Evolutionary conservation across 768 basidiomycete genomes (phyloP), one percentile per base, ranked within the genome.

Genomic region (Auriscalpium vulgare): DNA sequence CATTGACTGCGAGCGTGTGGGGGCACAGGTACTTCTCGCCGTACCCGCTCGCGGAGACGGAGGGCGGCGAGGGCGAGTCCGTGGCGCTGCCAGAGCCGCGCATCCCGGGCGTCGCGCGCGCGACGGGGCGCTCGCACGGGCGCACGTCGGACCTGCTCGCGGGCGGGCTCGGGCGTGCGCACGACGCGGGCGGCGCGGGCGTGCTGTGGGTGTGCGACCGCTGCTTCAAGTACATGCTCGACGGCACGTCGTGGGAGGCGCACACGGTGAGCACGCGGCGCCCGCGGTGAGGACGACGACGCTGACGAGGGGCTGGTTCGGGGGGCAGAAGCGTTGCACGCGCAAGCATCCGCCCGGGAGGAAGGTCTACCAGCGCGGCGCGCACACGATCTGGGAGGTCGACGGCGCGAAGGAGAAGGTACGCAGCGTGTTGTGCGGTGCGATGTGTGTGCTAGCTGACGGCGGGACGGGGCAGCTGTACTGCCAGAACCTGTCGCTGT

Each of bases 191-290:
- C 4, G 83, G 83, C 59, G 75, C 76, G 50, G 71, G 81, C 16
- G 70, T 74, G 36, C 69, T 95, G 17, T 94, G 85, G 81, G 91
- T 95, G 6, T 95, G 93, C 67, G 88, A 94, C 62, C 80, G 83
- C 58, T 99, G 95, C 73, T 97, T 97, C 84, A 98, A 97, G 72
- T 99, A 99, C 67, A 91, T 94, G 86, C 75, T 83, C 2, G 86
- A 91, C 47, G 80, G 82, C 14, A 69, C 72, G 1, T 73, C 76
- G 19, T 95, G 88, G 83, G 87, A 83, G 58, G 75, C 85, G 58
- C 86, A 89, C 62, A 77, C 80, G 45, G 79, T 87, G 63, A 64
- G 80, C 70, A 8, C 36, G n/a, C n/a, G 19, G 47, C 9, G 8
- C 5, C 36, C 4, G 35, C 7, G 11, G 10, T 14, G 23, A 46